These are phyloP conservation scores for Epichloe brachyelytri DNA, from an alignment of 2,329 filamentous ascomycete species.

Conservation along the genomic window DNA sequence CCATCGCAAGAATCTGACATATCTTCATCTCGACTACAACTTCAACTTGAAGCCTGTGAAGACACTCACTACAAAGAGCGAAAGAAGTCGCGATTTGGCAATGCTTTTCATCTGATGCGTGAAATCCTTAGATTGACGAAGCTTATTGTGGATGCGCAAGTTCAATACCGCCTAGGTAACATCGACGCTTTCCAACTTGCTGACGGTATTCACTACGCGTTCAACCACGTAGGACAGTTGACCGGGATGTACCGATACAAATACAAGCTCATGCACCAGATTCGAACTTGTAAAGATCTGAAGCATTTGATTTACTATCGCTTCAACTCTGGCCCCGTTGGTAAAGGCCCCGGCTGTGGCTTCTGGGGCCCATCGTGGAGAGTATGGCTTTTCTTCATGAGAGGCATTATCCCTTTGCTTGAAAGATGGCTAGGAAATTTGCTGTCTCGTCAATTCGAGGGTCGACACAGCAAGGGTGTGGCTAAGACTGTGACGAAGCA, in stretches of 20 bases:
- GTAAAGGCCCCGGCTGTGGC: slow-evolving; percentile 93
- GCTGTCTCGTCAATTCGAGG: slow-evolving; percentile 93
- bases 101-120: slow-evolving; percentile 97
- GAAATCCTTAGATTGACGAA: slow-evolving; percentile 94
- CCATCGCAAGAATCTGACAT: slow-evolving; percentile 95
- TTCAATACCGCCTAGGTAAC: slow-evolving; percentile 93
- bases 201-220: slow-evolving; percentile 97
- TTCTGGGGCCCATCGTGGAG: slow-evolving; percentile 99
- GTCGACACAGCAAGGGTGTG: slow-evolving; percentile 95
- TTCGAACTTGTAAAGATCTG: slow-evolving; percentile 94
- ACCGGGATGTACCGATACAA: slow-evolving; percentile 99
- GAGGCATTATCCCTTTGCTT: slow-evolving; percentile 90
- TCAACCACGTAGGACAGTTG: slow-evolving; percentile 96
- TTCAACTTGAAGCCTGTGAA: slow-evolving; percentile 99
- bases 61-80: slow-evolving; percentile 93
- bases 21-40: slow-evolving; percentile 97
- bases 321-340: slow-evolving; percentile 93
- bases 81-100: slow-evolving; percentile 98
- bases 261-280: slow-evolving; percentile 99
- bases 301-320: slow-evolving; percentile 99
- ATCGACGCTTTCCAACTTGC: slow-evolving; percentile 98
- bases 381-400: slow-evolving; percentile 99
- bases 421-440: slow-evolving; percentile 97
- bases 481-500: slow-evolving; percentile 99
- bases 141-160: slow-evolving; percentile 94